phyloP scores from a whole-genome alignment of 1,139 yeast genomes.

The Pichia sp. region DNA sequence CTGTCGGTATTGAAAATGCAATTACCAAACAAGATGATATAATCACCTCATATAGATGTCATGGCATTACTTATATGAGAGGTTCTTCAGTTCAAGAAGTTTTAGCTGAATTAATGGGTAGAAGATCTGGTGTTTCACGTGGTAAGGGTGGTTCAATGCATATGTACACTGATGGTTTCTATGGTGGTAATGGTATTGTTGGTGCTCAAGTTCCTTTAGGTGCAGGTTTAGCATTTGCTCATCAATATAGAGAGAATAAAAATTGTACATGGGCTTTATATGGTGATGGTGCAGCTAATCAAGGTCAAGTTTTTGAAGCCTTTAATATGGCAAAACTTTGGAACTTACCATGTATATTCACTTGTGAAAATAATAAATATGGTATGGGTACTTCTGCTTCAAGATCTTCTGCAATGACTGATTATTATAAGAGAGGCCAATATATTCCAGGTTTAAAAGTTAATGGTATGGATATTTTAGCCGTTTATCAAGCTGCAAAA shows the following conservation, averaged over 20 bases:
- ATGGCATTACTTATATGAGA: slow-evolving; percentile 94
- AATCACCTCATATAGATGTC: slow-evolving; percentile 97
- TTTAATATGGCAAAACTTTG: slow-evolving; percentile 99
- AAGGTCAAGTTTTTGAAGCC: slow-evolving; percentile 97
- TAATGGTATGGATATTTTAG: slow-evolving; percentile 97
- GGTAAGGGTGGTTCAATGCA: slow-evolving; percentile 99
- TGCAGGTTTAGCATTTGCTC: slow-evolving; percentile 95
- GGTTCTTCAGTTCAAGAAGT: slow-evolving; percentile 90
- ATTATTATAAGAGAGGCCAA: slow-evolving; percentile 98
- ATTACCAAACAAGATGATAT: slow-evolving; percentile 77
- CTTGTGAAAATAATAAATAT: slow-evolving; percentile 98
- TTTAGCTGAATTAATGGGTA: slow-evolving; percentile 95
- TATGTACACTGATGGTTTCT: slow-evolving; percentile 91
- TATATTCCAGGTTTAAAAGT: slow-evolving; percentile 97
- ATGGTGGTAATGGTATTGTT: slow-evolving; percentile 99
- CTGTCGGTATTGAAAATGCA: slow-evolving; percentile 97
- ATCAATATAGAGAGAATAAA: slow-evolving; percentile 80
- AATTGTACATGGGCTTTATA: slow-evolving; percentile 83
- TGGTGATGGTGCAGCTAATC: slow-evolving; percentile 99
- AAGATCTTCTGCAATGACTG: slow-evolving; percentile 93
- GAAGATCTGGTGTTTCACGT: slow-evolving; percentile 87
- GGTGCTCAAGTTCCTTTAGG: slow-evolving; percentile 99
- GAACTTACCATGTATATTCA: slow-evolving; percentile 91
- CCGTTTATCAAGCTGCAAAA: slow-evolving; percentile 92
- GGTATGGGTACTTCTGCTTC: slow-evolving; percentile 99